Percentiles rank a stretch among this genome's conserved stretches.
phyloP scores from a whole-genome alignment of 192 early-diverging fungal genomes.

The Podochytrium sp. region DNA sequence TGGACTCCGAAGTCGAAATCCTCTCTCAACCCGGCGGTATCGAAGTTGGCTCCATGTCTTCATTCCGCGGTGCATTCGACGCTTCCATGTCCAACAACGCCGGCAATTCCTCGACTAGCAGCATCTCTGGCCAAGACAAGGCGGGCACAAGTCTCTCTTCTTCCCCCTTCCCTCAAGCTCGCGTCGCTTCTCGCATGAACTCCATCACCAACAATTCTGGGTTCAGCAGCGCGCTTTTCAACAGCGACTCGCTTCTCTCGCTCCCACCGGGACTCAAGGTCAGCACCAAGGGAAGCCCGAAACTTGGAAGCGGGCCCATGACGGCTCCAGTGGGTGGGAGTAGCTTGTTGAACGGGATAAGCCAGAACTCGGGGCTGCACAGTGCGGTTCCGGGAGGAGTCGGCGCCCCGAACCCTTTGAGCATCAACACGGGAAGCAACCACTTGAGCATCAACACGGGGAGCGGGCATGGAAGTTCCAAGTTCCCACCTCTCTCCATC shows the following conservation, averaged over 20 bases:
- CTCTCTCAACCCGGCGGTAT: background rate
- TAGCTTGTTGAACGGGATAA: slow-evolving; percentile 7
- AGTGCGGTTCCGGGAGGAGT: background rate
- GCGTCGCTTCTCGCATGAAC: slow-evolving; percentile 30
- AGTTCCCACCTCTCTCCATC: slow-evolving; percentile 15
- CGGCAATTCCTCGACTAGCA: background rate
- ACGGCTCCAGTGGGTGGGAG: background rate
- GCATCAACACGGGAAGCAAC: background rate
- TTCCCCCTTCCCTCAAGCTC: background rate
- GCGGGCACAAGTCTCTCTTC: background rate
- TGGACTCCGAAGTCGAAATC: slow-evolving; percentile 14
- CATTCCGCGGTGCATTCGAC: slow-evolving; percentile 5
- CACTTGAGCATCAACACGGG: background rate
- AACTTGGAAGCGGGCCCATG: background rate
- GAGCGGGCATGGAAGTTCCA: background rate
- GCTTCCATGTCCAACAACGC: background rate
- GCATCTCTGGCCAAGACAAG: background rate
- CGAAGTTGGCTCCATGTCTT: slow-evolving; percentile 6
- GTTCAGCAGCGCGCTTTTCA: slow-evolving; percentile 56
- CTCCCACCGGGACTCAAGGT: slow-evolving; percentile 19
- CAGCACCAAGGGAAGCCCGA: slow-evolving; percentile 15
- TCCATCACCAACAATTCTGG: slow-evolving; percentile 32
- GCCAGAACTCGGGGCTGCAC: background rate
- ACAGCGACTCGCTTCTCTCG: slow-evolving; percentile 47
- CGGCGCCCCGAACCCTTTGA: background rate